Base-by-base conservation (phyloP, 352 stramenopile species). In the Globisporangium parvum region DNA sequence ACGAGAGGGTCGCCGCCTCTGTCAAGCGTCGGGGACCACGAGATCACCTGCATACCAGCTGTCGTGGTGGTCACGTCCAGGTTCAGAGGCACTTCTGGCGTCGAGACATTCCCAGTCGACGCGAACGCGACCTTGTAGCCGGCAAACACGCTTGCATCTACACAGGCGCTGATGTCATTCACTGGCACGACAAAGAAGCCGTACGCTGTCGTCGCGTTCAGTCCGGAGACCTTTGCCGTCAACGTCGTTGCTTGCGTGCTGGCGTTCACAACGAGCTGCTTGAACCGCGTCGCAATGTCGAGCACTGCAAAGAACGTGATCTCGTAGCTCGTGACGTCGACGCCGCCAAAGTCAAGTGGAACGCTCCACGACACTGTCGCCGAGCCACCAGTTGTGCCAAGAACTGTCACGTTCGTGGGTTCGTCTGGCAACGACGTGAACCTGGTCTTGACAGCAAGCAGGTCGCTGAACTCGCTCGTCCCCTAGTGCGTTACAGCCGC, bases 131-230 rank as follows among this genome's bases (percentile, higher is more conserved):
- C 66, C 0, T 26, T 58, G 47, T 72, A 77, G 6, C 15, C 64
- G 1, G 71, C 39, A 20, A 78, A 60, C 14, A 40, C n/a, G 0
- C 56, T 61, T 3, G 55, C 33, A 42, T 80, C 65, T 4, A 60
- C 54, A 49, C 75, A 86, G 0, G 74, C 67, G 12, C 60, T 86
- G 14, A 80, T 66, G 9, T 85, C 77, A 42, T 86, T 88, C n/a
- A 81, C 39, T 0, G 59, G 69, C 8, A 73, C 57, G 2, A 86
- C 73, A 23, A 71, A 60, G 50, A 88, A 78, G 1, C 77, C 71
- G 37, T 88, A 88, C 10, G 66, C 70, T 2, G 70, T 78, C 45
- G 79, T 80, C 2, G 77, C 64, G 3, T 69, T 51, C 2, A 88
- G 60, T 12, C 63, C 67, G 6, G 70, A 61, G 2, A 86, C 59